Base-by-base conservation (phyloP, 2,329 filamentous ascomycete species). In the Colletotrichum lini region DNA sequence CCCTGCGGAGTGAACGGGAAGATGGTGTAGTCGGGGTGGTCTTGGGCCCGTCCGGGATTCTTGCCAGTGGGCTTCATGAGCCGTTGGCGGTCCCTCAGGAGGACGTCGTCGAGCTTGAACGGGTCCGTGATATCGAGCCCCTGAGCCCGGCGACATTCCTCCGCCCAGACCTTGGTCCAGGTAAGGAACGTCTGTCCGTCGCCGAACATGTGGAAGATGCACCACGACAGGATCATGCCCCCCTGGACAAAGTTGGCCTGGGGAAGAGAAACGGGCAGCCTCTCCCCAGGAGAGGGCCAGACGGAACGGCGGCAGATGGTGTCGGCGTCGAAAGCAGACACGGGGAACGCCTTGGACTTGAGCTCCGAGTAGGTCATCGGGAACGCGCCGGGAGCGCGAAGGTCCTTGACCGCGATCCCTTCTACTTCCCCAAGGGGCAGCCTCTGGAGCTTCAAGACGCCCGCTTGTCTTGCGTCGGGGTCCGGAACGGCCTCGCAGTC, bases 151-250 rank as follows among this genome's bases (percentile, higher is more conserved):
- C 80, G 76, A 44, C 79, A 80, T 49, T 79, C 80, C 57, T 82
- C 80, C 4, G 80, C 80, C 79, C 80, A 81, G 10, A 80, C 74
- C 38, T 78, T 75, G 21, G 78, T 76, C 76, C 79, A 79, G 47
- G 73, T 75, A 53, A 75, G 78, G 56, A 79, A 82, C 4, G 77
- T 73, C 12, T 74, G 79, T 3, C 77, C 80, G 12, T 82, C 81
- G 9, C 79, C 80, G 21, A 78, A 76, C 65, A 82, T 77, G 53
- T 82, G 80, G 13, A 80, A 76, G 44, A 76, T 74, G 58, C 72
- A 73, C 72, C 73, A 72, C 30, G 70, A 77, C 59, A 80, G 57
- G 12, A 80, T 72, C 63, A 80, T 38, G 15, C 79, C 79, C 2
- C 79, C 78, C 1, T 61, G 67, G 49, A 79, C 76, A 68, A 80